These are phyloP conservation scores for Kalmusia sp. DNA, from an alignment of 2,329 filamentous ascomycete genomes.

Conservation along the genomic window DNA sequence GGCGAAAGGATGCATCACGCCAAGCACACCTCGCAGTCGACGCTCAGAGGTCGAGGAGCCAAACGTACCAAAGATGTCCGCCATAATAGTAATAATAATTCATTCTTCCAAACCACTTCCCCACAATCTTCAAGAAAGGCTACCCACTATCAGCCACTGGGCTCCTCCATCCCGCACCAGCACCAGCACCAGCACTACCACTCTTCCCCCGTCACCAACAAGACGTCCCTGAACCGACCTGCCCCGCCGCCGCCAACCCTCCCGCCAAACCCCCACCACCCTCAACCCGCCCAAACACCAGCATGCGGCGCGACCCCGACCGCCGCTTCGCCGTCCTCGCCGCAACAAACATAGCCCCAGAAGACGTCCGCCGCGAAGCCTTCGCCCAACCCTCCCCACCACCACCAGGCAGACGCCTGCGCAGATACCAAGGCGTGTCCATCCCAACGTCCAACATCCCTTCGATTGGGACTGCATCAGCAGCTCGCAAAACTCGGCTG, in stretches of 20 bases:
- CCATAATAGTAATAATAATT: conserved; percentile 31
- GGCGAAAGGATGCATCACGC: conserved; percentile 39
- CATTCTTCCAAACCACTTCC: conserved; percentile 38
- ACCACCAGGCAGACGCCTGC: conserved; percentile 37
- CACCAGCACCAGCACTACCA: conserved; percentile 38
- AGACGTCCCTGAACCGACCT: conserved; percentile 24
- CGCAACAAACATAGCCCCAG: conserved; percentile 45
- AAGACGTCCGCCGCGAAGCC: conserved; percentile 43
- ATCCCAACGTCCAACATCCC: conserved; percentile 41
- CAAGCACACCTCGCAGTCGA: conserved; percentile 42
- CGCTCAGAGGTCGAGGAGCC: conserved; percentile 43
- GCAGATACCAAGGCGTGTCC: conserved; percentile 39
- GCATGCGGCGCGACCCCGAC: conserved; percentile 42
- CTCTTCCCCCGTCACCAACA: conserved; percentile 19
- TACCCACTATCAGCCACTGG: conserved; percentile 34
- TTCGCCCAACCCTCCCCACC: conserved; percentile 45
- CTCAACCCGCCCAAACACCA: conserved; percentile 38
- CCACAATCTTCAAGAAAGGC: conserved; percentile 34
- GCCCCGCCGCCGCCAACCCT: conserved; percentile 34
- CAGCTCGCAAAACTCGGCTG: conserved; percentile 41
- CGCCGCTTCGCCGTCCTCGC: conserved; percentile 47
- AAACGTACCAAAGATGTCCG: conserved; percentile 41
- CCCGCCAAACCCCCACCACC: conserved; percentile 36
- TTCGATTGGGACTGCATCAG: conserved; percentile 48
- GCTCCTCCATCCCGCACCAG: conserved; percentile 33